Evolutionary conservation across 805 yeast species (phyloP).

Genomic region (Candida andamanensis): DNA sequence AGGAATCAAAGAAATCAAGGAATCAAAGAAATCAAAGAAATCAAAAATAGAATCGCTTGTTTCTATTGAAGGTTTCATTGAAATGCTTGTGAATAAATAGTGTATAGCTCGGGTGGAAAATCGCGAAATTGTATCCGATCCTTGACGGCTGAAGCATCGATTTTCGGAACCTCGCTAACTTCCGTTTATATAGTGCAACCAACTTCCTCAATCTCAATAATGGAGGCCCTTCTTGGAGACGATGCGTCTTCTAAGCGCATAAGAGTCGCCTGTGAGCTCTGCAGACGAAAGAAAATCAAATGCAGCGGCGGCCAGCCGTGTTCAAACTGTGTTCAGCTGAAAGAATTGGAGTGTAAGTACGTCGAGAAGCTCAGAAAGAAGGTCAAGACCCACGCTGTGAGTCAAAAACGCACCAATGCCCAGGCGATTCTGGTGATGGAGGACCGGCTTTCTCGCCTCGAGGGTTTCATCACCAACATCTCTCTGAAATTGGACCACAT

Average conservation of each 20-base stretch:
- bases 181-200: no score
- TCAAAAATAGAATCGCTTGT: no score
- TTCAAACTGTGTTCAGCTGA: constrained; percentile 19
- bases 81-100: no score
- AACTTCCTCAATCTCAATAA: no score
- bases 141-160: no score
- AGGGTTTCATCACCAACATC: constrained; percentile 15
- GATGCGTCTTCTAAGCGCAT: constrained; percentile 14
- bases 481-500: constrained; percentile 16
- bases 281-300: constrained; percentile 29
- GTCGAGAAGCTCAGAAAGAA: constrained; percentile 14
- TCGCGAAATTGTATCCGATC: no score
- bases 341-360: constrained; percentile 19
- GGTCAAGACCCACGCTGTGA: constrained; percentile 1
- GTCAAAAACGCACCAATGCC: constrained; percentile 5
- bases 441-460: constrained; percentile 17
- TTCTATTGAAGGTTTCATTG: no score
- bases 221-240: background rate
- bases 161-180: no score
- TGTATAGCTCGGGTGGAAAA: no score
- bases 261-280: constrained; percentile 27
- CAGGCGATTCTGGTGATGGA: constrained; percentile 15
- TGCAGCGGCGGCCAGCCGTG: constrained; percentile 30
- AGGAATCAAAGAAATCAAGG: no score
- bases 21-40: no score